These are phyloP conservation scores for Colletotrichum abscissum DNA, from an alignment of 2,329 filamentous ascomycete genomes.

Conservation along the genomic window DNA sequence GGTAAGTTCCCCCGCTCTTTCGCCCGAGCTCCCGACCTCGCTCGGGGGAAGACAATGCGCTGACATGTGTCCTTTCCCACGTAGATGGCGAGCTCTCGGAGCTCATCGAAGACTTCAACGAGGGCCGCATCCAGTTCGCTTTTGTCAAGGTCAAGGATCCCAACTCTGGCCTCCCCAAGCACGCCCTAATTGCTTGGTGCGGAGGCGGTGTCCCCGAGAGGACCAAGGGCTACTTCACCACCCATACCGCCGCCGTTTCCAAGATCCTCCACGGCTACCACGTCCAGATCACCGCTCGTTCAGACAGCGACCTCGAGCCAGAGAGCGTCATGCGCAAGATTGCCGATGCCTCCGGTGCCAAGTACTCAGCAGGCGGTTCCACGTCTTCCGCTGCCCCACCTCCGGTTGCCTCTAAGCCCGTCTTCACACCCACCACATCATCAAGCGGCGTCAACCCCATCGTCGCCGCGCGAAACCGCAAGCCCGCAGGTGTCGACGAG, in stretches of 20 bases:
- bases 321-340: conserved; percentile 94
- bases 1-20: conserved; percentile 60
- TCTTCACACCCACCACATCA: conserved; percentile 81
- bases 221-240: conserved; percentile 98
- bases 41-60: conserved; percentile 24
- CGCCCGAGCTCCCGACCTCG: conserved; percentile 25
- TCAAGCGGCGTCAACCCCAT: conserved; percentile 74
- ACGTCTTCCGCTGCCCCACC: conserved; percentile 69
- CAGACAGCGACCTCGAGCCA: conserved; percentile 87
- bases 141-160: conserved; percentile 97
- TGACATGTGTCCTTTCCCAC: conserved; percentile 30
- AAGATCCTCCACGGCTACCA: conserved; percentile 97
- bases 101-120: conserved; percentile 94
- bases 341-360: conserved; percentile 91
- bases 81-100: conserved; percentile 91
- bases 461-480: conserved; percentile 72
- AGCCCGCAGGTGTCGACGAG: conserved; percentile 72
- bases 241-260: conserved; percentile 87
- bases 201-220: conserved; percentile 97
- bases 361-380: conserved; percentile 81
- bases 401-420: conserved; percentile 86
- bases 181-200: conserved; percentile 94
- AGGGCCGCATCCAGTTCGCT: conserved; percentile 96
- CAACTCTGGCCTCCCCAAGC: conserved; percentile 90
- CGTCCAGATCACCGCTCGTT: conserved; percentile 95